Conservation (phyloP, 352 stramenopile genomes). For the Plasmopara halstedii region DNA sequence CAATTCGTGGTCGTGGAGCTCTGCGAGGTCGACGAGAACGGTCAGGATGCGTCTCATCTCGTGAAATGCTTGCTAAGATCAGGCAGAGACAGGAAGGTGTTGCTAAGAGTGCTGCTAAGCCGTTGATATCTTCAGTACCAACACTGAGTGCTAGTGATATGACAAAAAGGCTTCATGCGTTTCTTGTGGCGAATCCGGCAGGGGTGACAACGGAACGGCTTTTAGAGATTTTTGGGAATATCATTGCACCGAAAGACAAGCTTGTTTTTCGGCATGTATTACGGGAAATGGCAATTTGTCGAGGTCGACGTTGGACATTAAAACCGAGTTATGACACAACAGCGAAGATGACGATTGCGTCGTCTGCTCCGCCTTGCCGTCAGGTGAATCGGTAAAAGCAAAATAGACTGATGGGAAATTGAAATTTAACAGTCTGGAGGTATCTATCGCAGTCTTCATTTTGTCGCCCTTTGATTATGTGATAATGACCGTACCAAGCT, state of each 20-base stretch:
- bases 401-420: too few species aligned
- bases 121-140: background rate
- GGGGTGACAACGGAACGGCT: slow-evolving; percentile 87
- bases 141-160: slow-evolving; percentile 45
- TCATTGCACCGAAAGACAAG: slow-evolving; percentile 85
- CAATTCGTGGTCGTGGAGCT: slow-evolving; percentile 2
- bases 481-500: too few species aligned
- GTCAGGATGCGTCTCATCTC: slow-evolving; percentile 33
- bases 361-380: background rate
- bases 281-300: slow-evolving; percentile 72
- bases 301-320: slow-evolving; percentile 59
- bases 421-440: too few species aligned
- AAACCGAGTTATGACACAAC: slow-evolving; percentile 40
- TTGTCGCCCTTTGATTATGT: too few species aligned
- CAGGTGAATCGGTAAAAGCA: background rate
- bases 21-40: slow-evolving; percentile 5
- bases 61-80: slow-evolving; percentile 67
- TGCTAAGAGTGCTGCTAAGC: slow-evolving; percentile 1
- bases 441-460: too few species aligned
- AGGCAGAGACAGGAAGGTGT: slow-evolving; percentile 23
- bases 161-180: slow-evolving; percentile 72
- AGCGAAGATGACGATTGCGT: background rate
- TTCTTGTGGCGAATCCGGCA: slow-evolving; percentile 40
- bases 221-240: slow-evolving; percentile 76
- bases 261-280: slow-evolving; percentile 81